Base-by-base conservation (phyloP, 306 rosid genomes). In the Neltuma alba region DNA sequence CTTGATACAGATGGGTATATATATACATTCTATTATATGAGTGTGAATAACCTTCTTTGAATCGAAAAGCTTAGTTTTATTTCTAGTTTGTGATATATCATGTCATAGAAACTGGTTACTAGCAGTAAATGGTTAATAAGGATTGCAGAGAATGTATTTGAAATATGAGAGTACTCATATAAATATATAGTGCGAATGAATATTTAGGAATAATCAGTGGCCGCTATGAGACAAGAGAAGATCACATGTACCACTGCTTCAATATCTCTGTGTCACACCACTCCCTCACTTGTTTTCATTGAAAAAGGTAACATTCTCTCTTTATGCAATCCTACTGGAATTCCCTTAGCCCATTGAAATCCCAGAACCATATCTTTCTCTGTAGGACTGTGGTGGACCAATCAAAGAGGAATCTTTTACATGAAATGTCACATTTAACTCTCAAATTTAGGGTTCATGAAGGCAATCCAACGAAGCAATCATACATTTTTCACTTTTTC, bases 321-420 rank as follows among this genome's bases (percentile, higher is more conserved):
- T 62, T 2, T n/a, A 40, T 23, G n/a, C 16, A 44, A 65, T 54
- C n/a, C n/a, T n/a, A 68, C 71, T 23, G 52, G 69, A 67, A 74
- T 74, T n/a, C 28, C 69, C 27, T 36, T 54, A 68, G 86, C 78
- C 80, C 83, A 83, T 30, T 60, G 81, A 31, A 83, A 37, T 67
- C 15, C 37, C 74, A 79, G 79, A 83, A 79, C 78, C 86, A 67
- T n/a, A n/a, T n/a, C n/a, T n/a, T n/a, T n/a, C n/a, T n/a, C n/a
- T n/a, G n/a, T n/a, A n/a, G 20, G 52, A 47, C 23, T 48, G 55
- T 48, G 74, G 75, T 44, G 42, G 15, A 28, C 61, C 75, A 45
- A 45, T 54, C 61, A 54, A 21, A 6, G 45, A 11, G 72, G 82
- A 78, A 72, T 57, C 79, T 70, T 55, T 72, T 68, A 37, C 73